Evolutionary conservation across 1,139 yeast genomes (phyloP).

Genomic region (Hemisphaericaspora subhashii): DNA sequence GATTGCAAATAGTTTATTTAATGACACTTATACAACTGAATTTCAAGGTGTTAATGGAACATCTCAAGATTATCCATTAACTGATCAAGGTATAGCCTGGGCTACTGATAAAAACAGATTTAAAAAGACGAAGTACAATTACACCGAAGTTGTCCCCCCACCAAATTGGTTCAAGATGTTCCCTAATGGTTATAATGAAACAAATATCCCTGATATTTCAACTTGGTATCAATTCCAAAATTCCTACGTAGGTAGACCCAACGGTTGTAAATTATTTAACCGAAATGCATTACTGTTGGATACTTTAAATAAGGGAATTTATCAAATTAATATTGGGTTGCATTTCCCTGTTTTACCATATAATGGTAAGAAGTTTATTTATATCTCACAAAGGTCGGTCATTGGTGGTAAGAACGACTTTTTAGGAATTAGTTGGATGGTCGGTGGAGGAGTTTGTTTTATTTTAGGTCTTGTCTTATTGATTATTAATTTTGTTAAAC

Average conservation of each 20-base stretch:
- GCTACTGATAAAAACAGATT: constrained; percentile 55
- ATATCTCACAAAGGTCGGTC: constrained; percentile 79
- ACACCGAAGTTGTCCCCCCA: constrained; percentile 70
- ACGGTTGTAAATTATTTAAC: too few species aligned
- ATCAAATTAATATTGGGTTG: constrained; percentile 70
- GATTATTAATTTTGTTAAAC: constrained; percentile 60
- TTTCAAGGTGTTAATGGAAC: constrained; percentile 40
- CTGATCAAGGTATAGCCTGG: constrained; percentile 68
- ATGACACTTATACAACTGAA: constrained; percentile 59
- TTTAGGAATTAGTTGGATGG: constrained; percentile 86
- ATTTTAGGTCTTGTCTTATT: constrained; percentile 59
- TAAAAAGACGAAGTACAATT: constrained; percentile 57
- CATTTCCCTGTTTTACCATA: constrained; percentile 87
- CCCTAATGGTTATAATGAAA: constrained; percentile 70
- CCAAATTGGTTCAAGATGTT: constrained; percentile 68
- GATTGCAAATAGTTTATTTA: constrained; percentile 74
- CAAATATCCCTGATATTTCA: constrained; percentile 61
- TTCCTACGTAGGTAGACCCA: too few species aligned
- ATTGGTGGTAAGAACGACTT: constrained; percentile 90
- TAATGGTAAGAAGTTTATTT: constrained; percentile 79
- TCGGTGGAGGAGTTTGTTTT: constrained; percentile 87
- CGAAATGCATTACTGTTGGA: too few species aligned
- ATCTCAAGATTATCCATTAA: constrained; percentile 45
- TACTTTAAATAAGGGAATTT: constrained; percentile 61
- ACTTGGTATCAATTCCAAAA: constrained; percentile 77